These are phyloP conservation scores for Saccharomycopsis olivae DNA, from an alignment of 805 yeast species.

Conservation along the genomic window DNA sequence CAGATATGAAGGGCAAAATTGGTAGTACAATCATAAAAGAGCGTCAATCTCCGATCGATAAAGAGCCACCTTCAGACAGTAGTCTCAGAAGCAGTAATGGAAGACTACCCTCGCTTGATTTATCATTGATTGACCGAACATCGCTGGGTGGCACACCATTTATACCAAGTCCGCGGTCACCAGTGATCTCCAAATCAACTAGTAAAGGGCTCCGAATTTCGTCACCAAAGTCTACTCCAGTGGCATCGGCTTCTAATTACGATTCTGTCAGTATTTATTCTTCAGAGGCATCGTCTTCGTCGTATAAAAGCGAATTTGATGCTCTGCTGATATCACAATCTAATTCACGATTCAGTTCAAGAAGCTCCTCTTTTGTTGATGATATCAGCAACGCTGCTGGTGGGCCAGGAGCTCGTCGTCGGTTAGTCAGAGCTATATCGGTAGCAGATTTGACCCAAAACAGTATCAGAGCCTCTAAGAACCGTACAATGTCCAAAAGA, in stretches of 20 bases:
- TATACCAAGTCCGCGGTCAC: slow-evolving; percentile 5
- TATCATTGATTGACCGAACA: not conserved
- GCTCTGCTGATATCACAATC: not conserved
- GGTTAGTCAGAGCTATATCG: slow-evolving; percentile 8
- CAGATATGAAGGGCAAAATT: not conserved
- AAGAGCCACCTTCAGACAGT: not conserved
- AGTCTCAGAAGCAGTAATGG: slow-evolving; percentile 9
- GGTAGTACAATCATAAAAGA: not conserved
- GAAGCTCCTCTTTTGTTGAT: slow-evolving; percentile 11
- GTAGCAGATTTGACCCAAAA: slow-evolving; percentile 17
- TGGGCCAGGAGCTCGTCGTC: not conserved
- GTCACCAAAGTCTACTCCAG: slow-evolving; percentile 15
- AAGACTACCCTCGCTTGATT: too few species aligned
- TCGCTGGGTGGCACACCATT: not conserved
- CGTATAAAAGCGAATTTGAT: slow-evolving; percentile 7
- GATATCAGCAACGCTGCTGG: not conserved
- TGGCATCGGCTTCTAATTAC: slow-evolving; percentile 4
- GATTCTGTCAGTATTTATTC: slow-evolving; percentile 10
- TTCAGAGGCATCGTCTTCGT: slow-evolving; percentile 9
- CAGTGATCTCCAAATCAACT: not conserved
- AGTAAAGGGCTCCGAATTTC: slow-evolving; percentile 7
- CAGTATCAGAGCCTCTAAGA: slow-evolving; percentile 12
- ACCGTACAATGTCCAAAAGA: slow-evolving; percentile 3
- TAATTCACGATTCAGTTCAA: slow-evolving; percentile 3
- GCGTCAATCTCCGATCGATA: not conserved